Conservation (phyloP, 179 eudicot species). For the Beta macrorhiza region DNA sequence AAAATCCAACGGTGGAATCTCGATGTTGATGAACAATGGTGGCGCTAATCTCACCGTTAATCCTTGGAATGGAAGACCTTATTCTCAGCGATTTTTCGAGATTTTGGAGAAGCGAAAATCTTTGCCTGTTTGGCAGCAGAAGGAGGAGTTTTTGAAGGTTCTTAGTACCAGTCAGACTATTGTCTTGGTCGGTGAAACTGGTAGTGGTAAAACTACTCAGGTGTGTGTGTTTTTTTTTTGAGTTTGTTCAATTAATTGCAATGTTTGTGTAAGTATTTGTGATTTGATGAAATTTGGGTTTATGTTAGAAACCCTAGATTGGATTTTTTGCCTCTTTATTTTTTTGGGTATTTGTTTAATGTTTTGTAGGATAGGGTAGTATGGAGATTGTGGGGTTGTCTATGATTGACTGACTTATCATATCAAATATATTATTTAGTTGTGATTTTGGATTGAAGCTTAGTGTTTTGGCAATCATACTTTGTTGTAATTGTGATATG, state of each 20-base stretch:
- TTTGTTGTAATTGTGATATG: not conserved
- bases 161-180: conserved; percentile 60
- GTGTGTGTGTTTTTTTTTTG: conserved; percentile 32
- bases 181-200: conserved; percentile 95
- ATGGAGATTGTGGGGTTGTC: too few species aligned
- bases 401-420: not conserved
- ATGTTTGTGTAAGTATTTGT: not conserved
- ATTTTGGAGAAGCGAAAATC: conserved; percentile 86
- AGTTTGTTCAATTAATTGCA: not conserved
- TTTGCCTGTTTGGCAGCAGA: conserved; percentile 95
- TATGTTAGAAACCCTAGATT: not conserved
- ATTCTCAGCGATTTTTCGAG: conserved; percentile 62
- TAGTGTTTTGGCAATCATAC: not conserved
- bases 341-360: not conserved
- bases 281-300: not conserved
- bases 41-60: conserved; percentile 35
- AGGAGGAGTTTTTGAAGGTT: conserved; percentile 72
- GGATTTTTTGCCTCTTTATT: not conserved
- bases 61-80: conserved; percentile 73
- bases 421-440: not conserved
- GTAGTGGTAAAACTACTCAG: conserved; percentile 99
- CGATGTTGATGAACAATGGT: conserved; percentile 17
- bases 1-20: conserved; percentile 38
- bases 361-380: not conserved
- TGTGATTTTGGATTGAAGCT: not conserved